These are phyloP conservation scores for Ogataea nakhonphanomensis DNA, from an alignment of 805 yeast species.

Conservation along the genomic window DNA sequence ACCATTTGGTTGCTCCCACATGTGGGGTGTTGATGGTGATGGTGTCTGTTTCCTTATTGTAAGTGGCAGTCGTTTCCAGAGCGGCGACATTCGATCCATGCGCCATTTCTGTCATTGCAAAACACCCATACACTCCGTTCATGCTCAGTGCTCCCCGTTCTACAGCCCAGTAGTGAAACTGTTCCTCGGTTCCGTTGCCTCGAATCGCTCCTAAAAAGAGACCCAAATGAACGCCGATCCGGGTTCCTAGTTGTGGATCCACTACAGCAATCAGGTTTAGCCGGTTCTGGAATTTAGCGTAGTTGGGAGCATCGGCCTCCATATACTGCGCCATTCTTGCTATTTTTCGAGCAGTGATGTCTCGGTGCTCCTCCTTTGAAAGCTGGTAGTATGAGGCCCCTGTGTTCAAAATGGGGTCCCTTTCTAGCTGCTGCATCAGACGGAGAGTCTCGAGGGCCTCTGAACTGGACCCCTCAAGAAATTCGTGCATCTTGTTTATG, in stretches of 20 bases:
- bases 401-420: conserved; percentile 63
- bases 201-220: conserved; percentile 75
- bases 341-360: conserved; percentile 56
- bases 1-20: conserved; percentile 93
- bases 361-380: conserved; percentile 55
- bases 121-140: conserved; percentile 76
- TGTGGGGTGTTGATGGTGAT: conserved; percentile 84
- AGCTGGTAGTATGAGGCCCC: conserved; percentile 55
- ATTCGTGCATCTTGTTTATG: conserved; percentile 47
- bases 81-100: conserved; percentile 96
- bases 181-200: conserved; percentile 86
- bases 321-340: conserved; percentile 58
- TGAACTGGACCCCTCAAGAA: conserved; percentile 49
- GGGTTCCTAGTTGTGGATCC: conserved; percentile 78
- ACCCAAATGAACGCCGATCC: conserved; percentile 87
- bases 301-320: conserved; percentile 39
- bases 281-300: conserved; percentile 52
- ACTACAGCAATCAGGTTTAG: conserved; percentile 56
- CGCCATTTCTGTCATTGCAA: conserved; percentile 89
- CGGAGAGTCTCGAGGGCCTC: conserved; percentile 45
- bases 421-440: conserved; percentile 55
- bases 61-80: conserved; percentile 88
- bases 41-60: conserved; percentile 58
- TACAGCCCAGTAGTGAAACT: conserved; percentile 77
- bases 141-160: conserved; percentile 60